Evolutionary conservation across 2,329 filamentous ascomycete genomes (phyloP).

Genomic region (Fusarium algeriense): DNA sequence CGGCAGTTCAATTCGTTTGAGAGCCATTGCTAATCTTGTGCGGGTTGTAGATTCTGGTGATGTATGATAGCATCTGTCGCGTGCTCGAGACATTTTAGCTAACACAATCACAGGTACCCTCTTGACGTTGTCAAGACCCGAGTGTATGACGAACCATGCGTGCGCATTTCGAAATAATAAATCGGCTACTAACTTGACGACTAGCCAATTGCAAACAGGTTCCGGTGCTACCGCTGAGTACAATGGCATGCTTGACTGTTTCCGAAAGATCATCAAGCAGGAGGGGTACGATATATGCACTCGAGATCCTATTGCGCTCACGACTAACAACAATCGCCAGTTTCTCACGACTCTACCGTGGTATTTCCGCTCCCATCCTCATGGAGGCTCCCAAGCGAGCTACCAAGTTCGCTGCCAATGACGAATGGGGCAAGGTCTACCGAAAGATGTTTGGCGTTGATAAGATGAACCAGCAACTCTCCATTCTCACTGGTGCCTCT

Average conservation of each 20-base stretch:
- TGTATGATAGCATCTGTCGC: slow-evolving; percentile 66
- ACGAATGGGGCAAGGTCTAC: slow-evolving; percentile 97
- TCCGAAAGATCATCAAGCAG: slow-evolving; percentile 94
- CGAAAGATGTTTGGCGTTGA: slow-evolving; percentile 84
- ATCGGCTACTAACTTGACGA: slow-evolving; percentile 41
- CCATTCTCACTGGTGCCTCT: slow-evolving; percentile 91
- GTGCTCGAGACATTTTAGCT: slow-evolving; percentile 31
- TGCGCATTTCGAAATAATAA: slow-evolving; percentile 14
- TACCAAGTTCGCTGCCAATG: slow-evolving; percentile 99
- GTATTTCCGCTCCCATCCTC: slow-evolving; percentile 93
- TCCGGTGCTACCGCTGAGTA: slow-evolving; percentile 83
- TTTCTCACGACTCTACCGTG: slow-evolving; percentile 91
- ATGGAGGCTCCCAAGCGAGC: slow-evolving; percentile 97
- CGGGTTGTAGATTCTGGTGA: slow-evolving; percentile 79
- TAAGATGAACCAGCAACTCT: slow-evolving; percentile 93
- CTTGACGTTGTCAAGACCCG: slow-evolving; percentile 98
- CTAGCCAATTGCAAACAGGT: slow-evolving; percentile 87
- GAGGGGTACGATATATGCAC: slow-evolving; percentile 77
- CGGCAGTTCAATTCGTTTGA: slow-evolving; percentile 35
- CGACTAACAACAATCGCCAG: slow-evolving; percentile 59
- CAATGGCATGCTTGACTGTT: slow-evolving; percentile 98
- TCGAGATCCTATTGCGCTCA: slow-evolving; percentile 11
- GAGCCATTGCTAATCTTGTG: slow-evolving; percentile 31
- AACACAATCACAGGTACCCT: slow-evolving; percentile 80
- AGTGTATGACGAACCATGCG: slow-evolving; percentile 73